Evolutionary conservation across 164 flowering plant genomes (phyloP).

Genomic region (Akebia trifoliata): DNA sequence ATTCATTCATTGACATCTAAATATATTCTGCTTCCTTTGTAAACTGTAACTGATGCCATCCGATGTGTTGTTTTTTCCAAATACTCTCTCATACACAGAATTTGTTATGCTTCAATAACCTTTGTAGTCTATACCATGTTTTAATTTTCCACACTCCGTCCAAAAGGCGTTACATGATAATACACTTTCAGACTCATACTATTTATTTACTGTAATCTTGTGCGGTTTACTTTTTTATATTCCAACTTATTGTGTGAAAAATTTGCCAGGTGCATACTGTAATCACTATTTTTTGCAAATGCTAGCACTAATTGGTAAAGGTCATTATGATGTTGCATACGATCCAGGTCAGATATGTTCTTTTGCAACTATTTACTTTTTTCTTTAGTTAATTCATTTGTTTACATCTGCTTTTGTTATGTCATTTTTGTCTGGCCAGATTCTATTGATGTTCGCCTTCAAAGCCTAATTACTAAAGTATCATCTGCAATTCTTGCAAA

Average conservation of each 20-base stretch:
- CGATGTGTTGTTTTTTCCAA: too few relatives aligned
- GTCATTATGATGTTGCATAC: slow-evolving; percentile 66
- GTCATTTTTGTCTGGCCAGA: slow-evolving; percentile 36
- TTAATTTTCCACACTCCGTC: too few relatives aligned
- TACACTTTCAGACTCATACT: not conserved
- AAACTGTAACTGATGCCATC: too few relatives aligned
- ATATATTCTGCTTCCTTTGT: too few relatives aligned
- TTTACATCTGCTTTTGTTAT: not conserved
- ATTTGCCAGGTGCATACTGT: slow-evolving; percentile 64
- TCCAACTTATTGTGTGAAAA: not conserved
- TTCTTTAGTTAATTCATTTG: not conserved
- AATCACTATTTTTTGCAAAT: slow-evolving; percentile 83
- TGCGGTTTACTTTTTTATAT: not conserved
- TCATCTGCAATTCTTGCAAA: slow-evolving; percentile 54
- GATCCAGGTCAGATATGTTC: slow-evolving; percentile 50
- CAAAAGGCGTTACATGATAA: too few relatives aligned
- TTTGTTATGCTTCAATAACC: too few relatives aligned
- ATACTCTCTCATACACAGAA: too few relatives aligned
- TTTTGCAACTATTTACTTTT: slow-evolving; percentile 1
- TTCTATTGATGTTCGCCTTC: slow-evolving; percentile 45
- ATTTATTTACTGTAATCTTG: not conserved
- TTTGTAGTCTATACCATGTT: too few relatives aligned
- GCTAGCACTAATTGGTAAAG: slow-evolving; percentile 70
- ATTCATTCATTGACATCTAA: too few relatives aligned
- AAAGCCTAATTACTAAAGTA: slow-evolving; percentile 42